phyloP scores from a whole-genome alignment of 306 rosid genomes.

The Coriaria nepalensis region DNA sequence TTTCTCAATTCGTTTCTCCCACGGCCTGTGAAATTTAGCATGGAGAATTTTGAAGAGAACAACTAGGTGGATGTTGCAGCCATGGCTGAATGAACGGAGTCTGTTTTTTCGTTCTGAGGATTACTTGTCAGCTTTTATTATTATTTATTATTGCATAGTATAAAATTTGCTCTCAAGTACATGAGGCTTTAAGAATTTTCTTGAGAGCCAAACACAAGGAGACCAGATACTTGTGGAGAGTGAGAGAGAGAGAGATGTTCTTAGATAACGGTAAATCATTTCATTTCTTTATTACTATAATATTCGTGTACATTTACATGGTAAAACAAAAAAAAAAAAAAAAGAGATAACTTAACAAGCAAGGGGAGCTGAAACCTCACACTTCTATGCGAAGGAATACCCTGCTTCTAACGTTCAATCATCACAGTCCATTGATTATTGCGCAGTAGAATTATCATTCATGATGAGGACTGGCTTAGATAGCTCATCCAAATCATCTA shows the following conservation, averaged over 20 bases:
- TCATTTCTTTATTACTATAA: constrained; percentile 7
- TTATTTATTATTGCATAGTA: neutral
- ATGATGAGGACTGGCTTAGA: constrained; percentile 47
- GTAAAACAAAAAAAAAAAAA: neutral
- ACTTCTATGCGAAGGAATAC: neutral
- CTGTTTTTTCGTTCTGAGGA: constrained; percentile 8
- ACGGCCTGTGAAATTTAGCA: constrained; percentile 30
- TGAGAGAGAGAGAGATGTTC: too few species aligned
- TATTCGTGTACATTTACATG: constrained; percentile 5
- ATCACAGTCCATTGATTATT: constrained; percentile 11
- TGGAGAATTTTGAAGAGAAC: constrained; percentile 43
- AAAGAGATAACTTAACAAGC: neutral
- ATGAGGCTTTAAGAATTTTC: constrained; percentile 3
- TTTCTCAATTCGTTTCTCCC: constrained; percentile 24
- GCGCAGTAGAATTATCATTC: constrained; percentile 13
- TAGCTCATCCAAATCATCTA: constrained; percentile 39
- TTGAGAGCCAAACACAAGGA: constrained; percentile 1
- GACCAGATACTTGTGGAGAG: constrained; percentile 23
- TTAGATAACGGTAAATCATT: neutral
- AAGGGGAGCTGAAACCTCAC: constrained; percentile 2
- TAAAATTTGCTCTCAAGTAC: neutral
- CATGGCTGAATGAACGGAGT: constrained; percentile 29
- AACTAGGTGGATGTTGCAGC: constrained; percentile 58
- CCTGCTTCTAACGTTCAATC: constrained; percentile 1
- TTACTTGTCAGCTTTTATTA: constrained; percentile 6